Percentiles rank a stretch among this genome's conserved stretches.
Evolutionary conservation across 306 rosid species (phyloP).

Genomic region (Luffa acutangula): DNA sequence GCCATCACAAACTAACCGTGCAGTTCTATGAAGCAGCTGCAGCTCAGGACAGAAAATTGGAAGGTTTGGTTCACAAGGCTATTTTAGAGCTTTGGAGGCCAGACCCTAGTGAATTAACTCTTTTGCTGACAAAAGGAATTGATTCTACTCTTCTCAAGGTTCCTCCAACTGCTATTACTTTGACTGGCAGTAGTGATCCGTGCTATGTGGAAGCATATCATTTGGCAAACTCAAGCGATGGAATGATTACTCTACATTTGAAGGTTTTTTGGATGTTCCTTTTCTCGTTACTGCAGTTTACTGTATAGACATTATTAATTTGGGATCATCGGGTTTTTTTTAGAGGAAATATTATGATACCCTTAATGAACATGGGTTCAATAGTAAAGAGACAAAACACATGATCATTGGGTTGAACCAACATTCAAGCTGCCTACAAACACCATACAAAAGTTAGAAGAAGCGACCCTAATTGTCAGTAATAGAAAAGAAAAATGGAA

Average conservation of each 20-base stretch:
- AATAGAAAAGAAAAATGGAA: neutral
- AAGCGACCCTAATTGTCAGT: neutral
- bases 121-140: slow-evolving; percentile 81
- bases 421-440: neutral
- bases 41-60: slow-evolving; percentile 97
- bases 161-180: slow-evolving; percentile 91
- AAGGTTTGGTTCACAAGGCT: slow-evolving; percentile 98
- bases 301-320: neutral
- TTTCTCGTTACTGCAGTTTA: neutral
- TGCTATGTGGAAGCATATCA: slow-evolving; percentile 97
- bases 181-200: slow-evolving; percentile 98
- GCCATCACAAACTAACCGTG: slow-evolving; percentile 98
- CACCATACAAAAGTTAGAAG: neutral
- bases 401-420: neutral
- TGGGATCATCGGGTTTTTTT: neutral
- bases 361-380: neutral
- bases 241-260: slow-evolving; percentile 81
- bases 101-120: slow-evolving; percentile 83
- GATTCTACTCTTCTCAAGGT: slow-evolving; percentile 84
- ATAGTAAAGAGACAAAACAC: neutral
- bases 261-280: slow-evolving; percentile 44
- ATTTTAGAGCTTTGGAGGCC: slow-evolving; percentile 98
- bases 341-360: neutral
- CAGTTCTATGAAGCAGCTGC: slow-evolving; percentile 96
- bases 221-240: slow-evolving; percentile 87